Evolutionary conservation across 1,284 basidiomycete species (phyloP), one percentile per base, ranked within the genome.

Genomic region (Gomphus bonarii): DNA sequence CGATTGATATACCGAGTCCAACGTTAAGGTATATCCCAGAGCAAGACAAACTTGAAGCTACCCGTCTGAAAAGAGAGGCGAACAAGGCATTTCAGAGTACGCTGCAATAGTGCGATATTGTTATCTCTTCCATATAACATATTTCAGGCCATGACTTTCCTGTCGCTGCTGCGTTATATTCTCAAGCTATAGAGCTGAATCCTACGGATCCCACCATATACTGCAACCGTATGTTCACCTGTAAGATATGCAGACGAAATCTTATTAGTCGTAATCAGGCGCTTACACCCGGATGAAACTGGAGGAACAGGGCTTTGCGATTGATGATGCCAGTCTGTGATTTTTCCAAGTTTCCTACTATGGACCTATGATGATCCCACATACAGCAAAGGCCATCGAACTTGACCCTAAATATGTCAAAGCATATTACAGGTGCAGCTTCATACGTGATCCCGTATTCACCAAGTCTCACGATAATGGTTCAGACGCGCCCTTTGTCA

Each of bases 361-460:
- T 55, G 1, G 10, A 28, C 55, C 57, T 50, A 54, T 25, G 3
- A 28, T 36, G 0, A 11, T 48, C 57, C 60, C 43, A 58, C 40
- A 60, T 57, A 38, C 63, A 93, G 89, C 79, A 60, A 87, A 85
- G 66, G 97, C 95, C 7, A 89, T 99, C 60, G 77, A 87, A 62
- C 73, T 98, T 61, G 92, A 99, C 71, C 81, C 90, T 1, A 86
- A 84, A 64, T 97, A 97, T 68, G 85, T 86, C 58, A 99, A 99
- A 69, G 92, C 91, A 0, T 93, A 88, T 68, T 94, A 88, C 69
- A 76, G 88, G 85, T 85, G 60, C 40, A 74, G 67, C 2, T 49
- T 53, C 58, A 20, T 58, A 63, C 60, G 22, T 49, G 20, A 28
- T 28, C 31, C 48, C 30, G 42, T 35, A 20, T 31, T 2, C 16